Base-by-base conservation (phyloP, 805 yeast genomes). In the Saccharomycopsis capsularis region DNA sequence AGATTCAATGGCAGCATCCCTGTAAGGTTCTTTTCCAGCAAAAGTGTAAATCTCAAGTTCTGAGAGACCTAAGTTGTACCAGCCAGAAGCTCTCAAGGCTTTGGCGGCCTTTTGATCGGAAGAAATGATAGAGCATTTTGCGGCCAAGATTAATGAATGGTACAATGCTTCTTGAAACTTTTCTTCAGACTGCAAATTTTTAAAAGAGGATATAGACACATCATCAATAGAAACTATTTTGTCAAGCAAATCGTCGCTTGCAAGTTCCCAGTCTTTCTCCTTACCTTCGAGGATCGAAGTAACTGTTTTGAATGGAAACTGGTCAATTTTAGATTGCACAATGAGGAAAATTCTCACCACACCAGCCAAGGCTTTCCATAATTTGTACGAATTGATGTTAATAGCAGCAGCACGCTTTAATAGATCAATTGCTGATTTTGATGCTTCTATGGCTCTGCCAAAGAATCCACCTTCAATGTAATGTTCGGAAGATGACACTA, bases 61-160 rank as follows among this genome's bases (percentile, higher is more conserved):
- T 0, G 85, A 70, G 13, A 82, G 63, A 1, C 95, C 97, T 30
- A 88, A 65, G 59, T 93, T 90, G 64, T 76, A 85, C 63, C 76
- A 68, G 0, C 71, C 63, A 7, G 80, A 69, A 0, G 93, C 74
- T 40, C 78, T 67, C 19, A 83, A 61, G 11, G 75, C 65, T 57
- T 78, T 75, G 22, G 79, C 61, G 0, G 65, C 53, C 29, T 70
- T 30, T 15, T 53, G 65, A 1, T 59, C 53, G 0, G 58, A 50
- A 3, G 52, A 41, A 16, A 55, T 47, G 2, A 74, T 52, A 2
- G 80, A 78, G 7, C 71, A 72, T 49, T 73, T 69, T 3, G 77
- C 68, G 0, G 79, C 60, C 24, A 77, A 59, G 2, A 81, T 67
- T 44, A 74, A 61, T 11, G 77, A 62, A 23, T 11, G 7, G 34